phyloP scores from a whole-genome alignment of 768 basidiomycete species.

The Lepiota brunneoincarnata region DNA sequence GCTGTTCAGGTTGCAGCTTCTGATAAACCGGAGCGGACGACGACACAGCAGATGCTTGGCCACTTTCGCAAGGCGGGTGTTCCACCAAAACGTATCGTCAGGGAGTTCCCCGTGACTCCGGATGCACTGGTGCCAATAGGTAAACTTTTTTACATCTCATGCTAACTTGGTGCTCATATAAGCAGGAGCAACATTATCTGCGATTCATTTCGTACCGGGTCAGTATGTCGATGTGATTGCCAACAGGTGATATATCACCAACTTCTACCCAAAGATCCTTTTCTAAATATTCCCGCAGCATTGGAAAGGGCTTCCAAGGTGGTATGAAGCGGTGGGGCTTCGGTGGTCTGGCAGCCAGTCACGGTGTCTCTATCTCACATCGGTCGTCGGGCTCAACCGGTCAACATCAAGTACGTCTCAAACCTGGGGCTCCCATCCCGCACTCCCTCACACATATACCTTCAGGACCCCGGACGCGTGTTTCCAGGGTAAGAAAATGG shows the following conservation, averaged over 20 bases:
- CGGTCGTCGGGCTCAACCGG: slow-evolving; percentile 92
- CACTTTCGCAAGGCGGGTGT: slow-evolving; percentile 87
- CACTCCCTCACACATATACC: slow-evolving; percentile 4
- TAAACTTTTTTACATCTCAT: slow-evolving; percentile 31
- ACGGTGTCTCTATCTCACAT: slow-evolving; percentile 95
- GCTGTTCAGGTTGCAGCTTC: slow-evolving; percentile 93
- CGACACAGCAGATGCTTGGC: slow-evolving; percentile 78
- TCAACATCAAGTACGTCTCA: slow-evolving; percentile 76
- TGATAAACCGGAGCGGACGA: slow-evolving; percentile 67
- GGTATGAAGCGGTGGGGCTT: slow-evolving; percentile 97
- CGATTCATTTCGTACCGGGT: slow-evolving; percentile 95
- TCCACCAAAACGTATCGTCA: slow-evolving; percentile 77
- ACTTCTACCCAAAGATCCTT: not conserved
- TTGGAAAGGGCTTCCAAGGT: slow-evolving; percentile 97
- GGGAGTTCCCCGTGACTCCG: slow-evolving; percentile 84
- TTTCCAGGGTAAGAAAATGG: slow-evolving; percentile 99
- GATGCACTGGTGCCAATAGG: slow-evolving; percentile 92
- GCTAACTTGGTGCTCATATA: not conserved
- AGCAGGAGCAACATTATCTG: slow-evolving; percentile 83
- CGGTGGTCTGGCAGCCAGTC: slow-evolving; percentile 86
- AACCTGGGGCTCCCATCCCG: not conserved
- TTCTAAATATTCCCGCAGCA: slow-evolving; percentile 41
- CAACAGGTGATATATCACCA: slow-evolving; percentile 70
- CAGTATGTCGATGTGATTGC: slow-evolving; percentile 92
- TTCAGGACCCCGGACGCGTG: slow-evolving; percentile 90